Evolutionary conservation across 805 yeast species (phyloP).

Genomic region (Teunomyces kruisii): DNA sequence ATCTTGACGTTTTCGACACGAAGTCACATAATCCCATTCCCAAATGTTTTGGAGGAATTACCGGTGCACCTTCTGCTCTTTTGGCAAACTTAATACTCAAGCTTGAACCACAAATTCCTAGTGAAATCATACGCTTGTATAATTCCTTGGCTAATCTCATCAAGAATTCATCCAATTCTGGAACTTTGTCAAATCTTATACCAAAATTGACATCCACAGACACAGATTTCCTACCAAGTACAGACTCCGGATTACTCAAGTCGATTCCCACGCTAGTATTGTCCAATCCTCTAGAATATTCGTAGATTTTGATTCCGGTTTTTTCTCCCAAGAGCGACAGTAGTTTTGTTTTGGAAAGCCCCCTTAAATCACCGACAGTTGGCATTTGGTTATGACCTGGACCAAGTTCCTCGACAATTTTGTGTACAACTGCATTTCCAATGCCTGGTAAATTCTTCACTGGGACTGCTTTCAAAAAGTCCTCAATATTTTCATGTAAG

Average conservation of each 20-base stretch:
- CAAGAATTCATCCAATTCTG: conserved; percentile 66
- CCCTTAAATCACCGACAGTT: conserved; percentile 40
- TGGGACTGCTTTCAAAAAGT: conserved; percentile 35
- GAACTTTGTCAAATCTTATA: conserved; percentile 61
- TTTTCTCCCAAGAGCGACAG: conserved; percentile 62
- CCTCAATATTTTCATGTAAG: conserved; percentile 28
- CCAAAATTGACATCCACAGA: conserved; percentile 94
- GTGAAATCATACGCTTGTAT: conserved; percentile 46
- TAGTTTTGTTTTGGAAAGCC: conserved; percentile 34
- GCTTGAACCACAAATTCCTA: conserved; percentile 52
- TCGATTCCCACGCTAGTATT: conserved; percentile 56
- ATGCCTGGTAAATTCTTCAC: conserved; percentile 59
- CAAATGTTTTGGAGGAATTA: conserved; percentile 71
- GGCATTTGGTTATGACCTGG: conserved; percentile 15
- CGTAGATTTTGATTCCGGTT: conserved; percentile 62
- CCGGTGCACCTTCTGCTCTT: conserved; percentile 65
- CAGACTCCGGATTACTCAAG: conserved; percentile 41
- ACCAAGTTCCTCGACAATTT: conserved; percentile 37
- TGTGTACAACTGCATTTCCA: conserved; percentile 51
- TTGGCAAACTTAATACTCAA: conserved; percentile 65
- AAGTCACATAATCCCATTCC: conserved; percentile 85
- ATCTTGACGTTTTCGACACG: conserved; percentile 52
- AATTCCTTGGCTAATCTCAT: conserved; percentile 60
- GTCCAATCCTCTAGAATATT: conserved; percentile 69
- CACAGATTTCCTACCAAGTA: conserved; percentile 65